Evolutionary conservation across 352 stramenopile genomes (phyloP).

Genomic region (Globisporangium orthogonon): DNA sequence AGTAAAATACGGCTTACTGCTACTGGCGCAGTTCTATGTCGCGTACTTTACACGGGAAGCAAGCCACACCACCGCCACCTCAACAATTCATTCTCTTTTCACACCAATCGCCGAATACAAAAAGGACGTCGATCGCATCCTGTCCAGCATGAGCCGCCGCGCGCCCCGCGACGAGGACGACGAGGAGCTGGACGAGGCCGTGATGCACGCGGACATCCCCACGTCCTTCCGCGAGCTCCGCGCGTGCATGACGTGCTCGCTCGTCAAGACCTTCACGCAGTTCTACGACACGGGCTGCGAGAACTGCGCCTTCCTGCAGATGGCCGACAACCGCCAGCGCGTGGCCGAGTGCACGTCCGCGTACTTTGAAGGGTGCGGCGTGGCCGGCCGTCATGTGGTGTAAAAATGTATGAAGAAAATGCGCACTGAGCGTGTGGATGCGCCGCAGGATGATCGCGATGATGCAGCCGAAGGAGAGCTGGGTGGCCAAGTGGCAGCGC

Average conservation of each 20-base stretch:
- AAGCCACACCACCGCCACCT: neutral
- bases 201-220: slow-evolving; percentile 82
- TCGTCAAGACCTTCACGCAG: slow-evolving; percentile 88
- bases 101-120: neutral
- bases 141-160: slow-evolving; percentile 28
- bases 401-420: too few species aligned
- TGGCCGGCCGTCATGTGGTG: neutral
- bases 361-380: slow-evolving; percentile 79
- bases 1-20: neutral
- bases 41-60: neutral
- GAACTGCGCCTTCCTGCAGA: slow-evolving; percentile 86
- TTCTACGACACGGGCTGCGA: slow-evolving; percentile 89
- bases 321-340: slow-evolving; percentile 86
- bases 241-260: slow-evolving; percentile 85
- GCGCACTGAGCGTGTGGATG: neutral
- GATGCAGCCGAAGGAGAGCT: slow-evolving; percentile 87
- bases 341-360: slow-evolving; percentile 86
- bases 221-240: slow-evolving; percentile 86
- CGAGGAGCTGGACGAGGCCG: slow-evolving; percentile 73
- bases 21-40: neutral
- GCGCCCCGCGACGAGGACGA: slow-evolving; percentile 66
- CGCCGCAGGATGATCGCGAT: slow-evolving; percentile 70
- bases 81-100: neutral
- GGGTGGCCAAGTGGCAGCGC: slow-evolving; percentile 87
- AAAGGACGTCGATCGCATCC: neutral